These are phyloP conservation scores for Clathrospora elynae DNA, from an alignment of 2,329 filamentous ascomycete species.

Conservation along the genomic window DNA sequence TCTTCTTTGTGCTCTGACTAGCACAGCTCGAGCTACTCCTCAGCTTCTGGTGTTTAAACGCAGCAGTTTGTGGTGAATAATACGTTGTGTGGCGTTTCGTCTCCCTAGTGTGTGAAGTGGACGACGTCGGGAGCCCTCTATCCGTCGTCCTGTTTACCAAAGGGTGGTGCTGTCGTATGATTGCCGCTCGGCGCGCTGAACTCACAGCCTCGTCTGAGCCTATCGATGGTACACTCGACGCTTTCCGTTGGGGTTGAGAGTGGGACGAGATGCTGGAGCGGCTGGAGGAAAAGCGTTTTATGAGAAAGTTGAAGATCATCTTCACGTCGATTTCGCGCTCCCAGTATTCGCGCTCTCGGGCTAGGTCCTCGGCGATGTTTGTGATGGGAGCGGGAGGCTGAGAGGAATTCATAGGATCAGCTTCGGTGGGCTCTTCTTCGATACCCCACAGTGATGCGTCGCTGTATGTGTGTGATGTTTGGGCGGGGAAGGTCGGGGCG, in stretches of 20 bases:
- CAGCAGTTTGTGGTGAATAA: constrained; percentile 4
- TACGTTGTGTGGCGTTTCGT: constrained; percentile 11
- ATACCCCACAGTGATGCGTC: constrained; percentile 69
- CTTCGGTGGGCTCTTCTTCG: constrained; percentile 61
- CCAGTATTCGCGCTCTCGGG: constrained; percentile 76
- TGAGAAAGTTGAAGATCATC: constrained; percentile 78
- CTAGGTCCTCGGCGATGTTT: constrained; percentile 40
- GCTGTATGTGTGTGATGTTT: constrained; percentile 43
- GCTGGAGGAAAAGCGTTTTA: constrained; percentile 46
- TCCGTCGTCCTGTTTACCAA: constrained; percentile 66
- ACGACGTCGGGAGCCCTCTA: constrained; percentile 35
- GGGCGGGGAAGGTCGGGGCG: constrained; percentile 53
- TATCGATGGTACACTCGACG: constrained; percentile 33
- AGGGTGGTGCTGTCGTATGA: constrained; percentile 88
- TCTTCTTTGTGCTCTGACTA: constrained; percentile 82
- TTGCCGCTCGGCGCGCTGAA: constrained; percentile 71
- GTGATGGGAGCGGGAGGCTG: constrained; percentile 20
- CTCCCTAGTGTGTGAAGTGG: constrained; percentile 23
- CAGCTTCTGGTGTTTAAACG: constrained; percentile 14
- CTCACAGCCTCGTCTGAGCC: constrained; percentile 32
- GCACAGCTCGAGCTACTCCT: constrained; percentile 71
- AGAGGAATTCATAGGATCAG: constrained; percentile 54
- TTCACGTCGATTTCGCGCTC: constrained; percentile 88
- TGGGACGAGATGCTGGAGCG: constrained; percentile 37
- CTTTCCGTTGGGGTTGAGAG: constrained; percentile 10